These are phyloP conservation scores for Dactylellina haptotyla DNA, from an alignment of 2,329 filamentous ascomycete species.

Conservation along the genomic window DNA sequence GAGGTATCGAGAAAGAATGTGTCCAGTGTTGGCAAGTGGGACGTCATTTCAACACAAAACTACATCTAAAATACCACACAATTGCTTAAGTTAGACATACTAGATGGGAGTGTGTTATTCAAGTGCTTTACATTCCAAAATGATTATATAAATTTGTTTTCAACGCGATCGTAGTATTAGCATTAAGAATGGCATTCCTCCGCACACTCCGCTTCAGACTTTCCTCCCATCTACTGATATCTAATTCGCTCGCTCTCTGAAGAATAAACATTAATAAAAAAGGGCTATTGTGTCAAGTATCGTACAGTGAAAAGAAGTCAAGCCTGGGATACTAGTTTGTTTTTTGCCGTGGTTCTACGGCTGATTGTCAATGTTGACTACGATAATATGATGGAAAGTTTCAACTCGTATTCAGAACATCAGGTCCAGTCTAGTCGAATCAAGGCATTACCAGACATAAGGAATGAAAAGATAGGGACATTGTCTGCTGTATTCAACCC, in stretches of 20 bases:
- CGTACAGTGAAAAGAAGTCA: constrained; percentile 42
- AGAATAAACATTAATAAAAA: constrained; percentile 50
- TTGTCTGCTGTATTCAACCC: constrained; percentile 80
- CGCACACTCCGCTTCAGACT: neutral
- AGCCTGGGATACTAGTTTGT: neutral
- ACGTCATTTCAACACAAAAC: constrained; percentile 39
- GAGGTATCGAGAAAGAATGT: too few relatives aligned
- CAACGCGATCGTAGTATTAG: too few relatives aligned
- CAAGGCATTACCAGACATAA: constrained; percentile 33
- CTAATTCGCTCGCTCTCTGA: too few relatives aligned
- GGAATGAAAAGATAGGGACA: constrained; percentile 89
- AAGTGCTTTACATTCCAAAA: too few relatives aligned
- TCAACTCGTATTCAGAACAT: too few relatives aligned
- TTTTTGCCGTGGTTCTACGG: neutral
- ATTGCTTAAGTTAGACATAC: too few relatives aligned
- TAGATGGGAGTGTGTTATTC: too few relatives aligned
- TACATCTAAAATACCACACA: constrained; percentile 32
- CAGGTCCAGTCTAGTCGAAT: neutral
- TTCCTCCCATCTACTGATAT: too few relatives aligned
- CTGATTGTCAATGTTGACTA: neutral
- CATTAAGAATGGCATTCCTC: neutral
- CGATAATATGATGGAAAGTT: too few relatives aligned
- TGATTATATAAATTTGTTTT: too few relatives aligned
- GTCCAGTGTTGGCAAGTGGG: neutral
- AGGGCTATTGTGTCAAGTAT: constrained; percentile 39